Evolutionary conservation across 768 basidiomycete genomes (phyloP).

Genomic region (Tricholoma hemisulphureum): DNA sequence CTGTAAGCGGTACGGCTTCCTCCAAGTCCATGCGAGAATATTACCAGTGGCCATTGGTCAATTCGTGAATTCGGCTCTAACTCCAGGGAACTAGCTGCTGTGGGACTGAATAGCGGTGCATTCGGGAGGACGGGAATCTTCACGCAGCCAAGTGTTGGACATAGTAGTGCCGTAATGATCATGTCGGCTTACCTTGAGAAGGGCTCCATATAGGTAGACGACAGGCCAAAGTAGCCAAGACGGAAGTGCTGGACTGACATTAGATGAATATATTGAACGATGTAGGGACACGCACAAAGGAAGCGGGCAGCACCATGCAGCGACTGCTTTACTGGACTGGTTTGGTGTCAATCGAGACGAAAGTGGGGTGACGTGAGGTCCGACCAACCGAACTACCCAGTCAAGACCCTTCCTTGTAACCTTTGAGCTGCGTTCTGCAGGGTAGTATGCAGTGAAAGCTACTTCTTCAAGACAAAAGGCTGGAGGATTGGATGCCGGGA

Average conservation of each 20-base stretch:
- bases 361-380: not conserved
- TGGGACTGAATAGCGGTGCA: conserved; percentile 50
- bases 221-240: conserved; percentile 49
- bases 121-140: conserved; percentile 60
- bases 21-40: conserved; percentile 84
- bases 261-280: not conserved
- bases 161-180: not conserved
- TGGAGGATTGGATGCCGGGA: conserved; percentile 21
- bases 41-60: conserved; percentile 69
- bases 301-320: conserved; percentile 50
- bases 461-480: conserved; percentile 61
- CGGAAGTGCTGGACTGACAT: conserved; percentile 28
- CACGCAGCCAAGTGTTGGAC: not conserved
- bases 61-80: conserved; percentile 2
- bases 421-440: conserved; percentile 40
- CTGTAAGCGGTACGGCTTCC: conserved; percentile 74
- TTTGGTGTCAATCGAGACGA: not conserved
- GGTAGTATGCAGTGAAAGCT: conserved; percentile 65
- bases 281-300: conserved; percentile 34
- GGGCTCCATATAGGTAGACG: conserved; percentile 48
- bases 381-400: conserved; percentile 57
- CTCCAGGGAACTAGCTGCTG: conserved; percentile 9
- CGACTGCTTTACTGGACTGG: conserved; percentile 45
- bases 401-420: conserved; percentile 40
- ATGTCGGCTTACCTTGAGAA: conserved; percentile 41